Evolutionary conservation across 805 yeast species (phyloP), one percentile per base, ranked within the genome.

Genomic region (Brettanomyces nanus): DNA sequence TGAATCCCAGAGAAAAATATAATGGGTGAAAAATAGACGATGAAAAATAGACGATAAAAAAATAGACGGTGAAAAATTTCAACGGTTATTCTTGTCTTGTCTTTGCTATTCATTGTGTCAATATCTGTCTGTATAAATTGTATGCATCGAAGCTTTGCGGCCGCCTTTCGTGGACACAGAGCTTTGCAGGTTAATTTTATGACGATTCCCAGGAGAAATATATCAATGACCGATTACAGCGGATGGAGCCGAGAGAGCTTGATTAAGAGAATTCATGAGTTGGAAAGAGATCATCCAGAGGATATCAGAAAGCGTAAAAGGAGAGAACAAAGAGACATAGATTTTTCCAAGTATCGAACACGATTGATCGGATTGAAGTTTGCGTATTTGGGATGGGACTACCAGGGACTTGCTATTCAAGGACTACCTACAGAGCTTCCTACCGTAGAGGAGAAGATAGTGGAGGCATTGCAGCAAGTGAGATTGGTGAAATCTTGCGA

Each of bases 351-450:
- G 44, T 74, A 73, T 50, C 46, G 65, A 9, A 75, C 76, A 1
- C 65, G 98, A 39, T 75, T 74, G 43, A 71, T 92, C 11, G 97
- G 95, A 0, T 52, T 92, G 22, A 66, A 74, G 44, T 92, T 92
- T 61, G 82, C 95, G 0, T 92, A 92, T 56, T 53, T 85, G 35
- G 98, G 98, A 1, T 90, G 97, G 97, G 74, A 82, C 52, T 92
- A 92, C 59, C 86, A 81, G 53, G 98, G 98, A 0, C 65, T 92
- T 19, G 95, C 95, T 0, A 63, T 74, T 33, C 97, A 92, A 58
- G 71, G 70, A 42, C 87, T 78, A 21, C 73, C 73, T 3, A 82
- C 92, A 0, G 81, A 80, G 1, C 61, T 85, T 6, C 95, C 94
- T 0, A 92, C 98, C 0, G 89, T 92, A 2, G 98, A 92, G 52